phyloP scores from a whole-genome alignment of 2,329 filamentous ascomycete species.

The Plectosphaerella plurivora region DNA sequence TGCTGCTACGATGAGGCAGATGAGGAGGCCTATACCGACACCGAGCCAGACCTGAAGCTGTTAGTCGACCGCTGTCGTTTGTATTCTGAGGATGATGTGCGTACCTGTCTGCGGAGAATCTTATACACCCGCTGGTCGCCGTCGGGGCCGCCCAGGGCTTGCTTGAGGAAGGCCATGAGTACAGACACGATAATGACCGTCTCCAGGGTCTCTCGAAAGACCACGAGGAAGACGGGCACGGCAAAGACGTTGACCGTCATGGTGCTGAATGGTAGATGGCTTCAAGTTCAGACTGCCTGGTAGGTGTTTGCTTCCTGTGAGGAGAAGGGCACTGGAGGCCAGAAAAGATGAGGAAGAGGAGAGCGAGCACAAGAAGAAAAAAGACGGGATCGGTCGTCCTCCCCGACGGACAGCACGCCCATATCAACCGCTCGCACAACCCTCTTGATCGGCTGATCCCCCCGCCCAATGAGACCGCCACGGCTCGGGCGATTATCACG shows the following conservation, averaged over 20 bases:
- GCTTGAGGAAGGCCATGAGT: constrained; percentile 80
- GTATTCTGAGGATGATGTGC: not conserved
- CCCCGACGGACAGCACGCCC: too few relatives aligned
- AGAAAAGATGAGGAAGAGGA: not conserved
- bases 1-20: constrained; percentile 58
- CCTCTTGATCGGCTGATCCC: too few relatives aligned
- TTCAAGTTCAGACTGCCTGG: too few relatives aligned
- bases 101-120: constrained; percentile 58
- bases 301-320: not conserved
- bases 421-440: too few relatives aligned
- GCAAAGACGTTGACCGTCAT: constrained; percentile 70
- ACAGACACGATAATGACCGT: constrained; percentile 82
- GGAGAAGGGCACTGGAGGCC: not conserved
- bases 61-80: not conserved
- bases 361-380: not conserved
- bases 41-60: constrained; percentile 54
- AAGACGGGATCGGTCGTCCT: not conserved
- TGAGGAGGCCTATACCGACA: constrained; percentile 49
- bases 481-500: not conserved
- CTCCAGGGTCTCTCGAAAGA: constrained; percentile 82
- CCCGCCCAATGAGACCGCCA: not conserved
- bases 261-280: constrained; percentile 7
- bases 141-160: constrained; percentile 64
- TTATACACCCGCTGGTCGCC: constrained; percentile 62
- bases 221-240: constrained; percentile 83